A percentile compares a stretch with the other conserved stretches of the same genome.
These are phyloP conservation scores for Tuber borchii DNA, from an alignment of 495 filamentous ascomycete genomes.

Conservation along the genomic window DNA sequence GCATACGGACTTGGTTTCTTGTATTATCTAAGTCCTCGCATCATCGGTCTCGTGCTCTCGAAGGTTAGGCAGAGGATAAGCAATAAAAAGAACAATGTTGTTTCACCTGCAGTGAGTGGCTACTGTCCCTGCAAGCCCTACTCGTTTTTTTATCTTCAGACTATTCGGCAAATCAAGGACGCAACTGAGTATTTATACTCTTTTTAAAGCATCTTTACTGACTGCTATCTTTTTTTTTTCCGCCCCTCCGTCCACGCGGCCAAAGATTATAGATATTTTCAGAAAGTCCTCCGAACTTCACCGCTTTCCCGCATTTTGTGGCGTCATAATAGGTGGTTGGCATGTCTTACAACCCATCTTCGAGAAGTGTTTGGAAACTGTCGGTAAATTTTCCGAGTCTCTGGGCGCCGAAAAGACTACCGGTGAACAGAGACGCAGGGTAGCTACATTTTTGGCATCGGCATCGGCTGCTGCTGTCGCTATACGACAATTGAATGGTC, in stretches of 20 bases:
- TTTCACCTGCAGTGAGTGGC: conserved; percentile 43
- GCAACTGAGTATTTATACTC: conserved; percentile 20
- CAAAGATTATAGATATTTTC: conserved; percentile 37
- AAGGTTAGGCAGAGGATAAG: conserved; percentile 48
- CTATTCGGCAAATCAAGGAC: conserved; percentile 23
- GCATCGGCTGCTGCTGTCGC: conserved; percentile 34
- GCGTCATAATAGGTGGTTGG: conserved; percentile 64
- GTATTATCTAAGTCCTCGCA: conserved; percentile 60
- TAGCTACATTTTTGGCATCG: conserved; percentile 35
- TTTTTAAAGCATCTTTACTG: conserved; percentile 1
- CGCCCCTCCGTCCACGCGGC: conserved; percentile 4
- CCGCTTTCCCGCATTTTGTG: conserved; percentile 79
- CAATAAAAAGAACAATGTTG: conserved; percentile 31
- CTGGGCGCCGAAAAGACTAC: conserved; percentile 12
- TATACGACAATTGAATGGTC: conserved; percentile 30
- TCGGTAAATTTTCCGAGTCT: conserved; percentile 13
- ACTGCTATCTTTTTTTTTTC: background rate
- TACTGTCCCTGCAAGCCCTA: conserved; percentile 44
- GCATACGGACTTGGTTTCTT: conserved; percentile 72
- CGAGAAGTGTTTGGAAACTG: conserved; percentile 23
- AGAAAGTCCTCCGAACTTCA: conserved; percentile 48
- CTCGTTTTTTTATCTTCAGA: conserved; percentile 16
- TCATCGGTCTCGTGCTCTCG: conserved; percentile 54
- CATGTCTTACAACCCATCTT: conserved; percentile 56
- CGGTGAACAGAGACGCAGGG: conserved; percentile 9